Conservation (phyloP, 306 rosid genomes). For the Urtica urens region DNA sequence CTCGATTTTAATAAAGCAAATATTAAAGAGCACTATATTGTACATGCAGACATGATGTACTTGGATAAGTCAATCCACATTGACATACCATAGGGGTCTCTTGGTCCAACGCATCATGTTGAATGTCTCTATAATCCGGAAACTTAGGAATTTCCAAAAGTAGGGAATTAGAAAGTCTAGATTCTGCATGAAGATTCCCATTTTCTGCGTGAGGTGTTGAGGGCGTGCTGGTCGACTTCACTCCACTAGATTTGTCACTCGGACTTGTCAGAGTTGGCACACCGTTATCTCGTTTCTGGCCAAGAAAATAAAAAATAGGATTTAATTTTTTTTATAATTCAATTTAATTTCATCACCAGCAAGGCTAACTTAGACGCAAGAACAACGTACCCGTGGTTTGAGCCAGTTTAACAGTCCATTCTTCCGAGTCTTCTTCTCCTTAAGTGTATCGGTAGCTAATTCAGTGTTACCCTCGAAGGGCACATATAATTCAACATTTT, state of each 20-base stretch:
- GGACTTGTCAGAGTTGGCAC: conserved; percentile 41
- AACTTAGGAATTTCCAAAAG: conserved; percentile 69
- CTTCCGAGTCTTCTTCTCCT: conserved; percentile 82
- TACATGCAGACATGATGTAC: not conserved
- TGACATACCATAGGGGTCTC: conserved; percentile 76
- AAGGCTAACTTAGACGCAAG: not conserved
- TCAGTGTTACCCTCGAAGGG: conserved; percentile 60
- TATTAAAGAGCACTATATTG: not conserved
- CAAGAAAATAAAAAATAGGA: conserved; percentile 13
- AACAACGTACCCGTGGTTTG: conserved; percentile 66
- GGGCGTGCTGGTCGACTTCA: conserved; percentile 71
- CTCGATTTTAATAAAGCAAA: not conserved
- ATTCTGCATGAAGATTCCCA: conserved; percentile 43
- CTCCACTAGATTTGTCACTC: conserved; percentile 89
- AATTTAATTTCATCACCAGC: too few species aligned
- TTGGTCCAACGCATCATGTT: conserved; percentile 57
- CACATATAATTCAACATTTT: conserved; percentile 63
- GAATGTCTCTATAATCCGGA: conserved; percentile 49
- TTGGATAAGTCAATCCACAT: not conserved
- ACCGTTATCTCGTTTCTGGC: conserved; percentile 88
- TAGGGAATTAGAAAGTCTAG: conserved; percentile 60
- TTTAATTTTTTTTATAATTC: too few species aligned
- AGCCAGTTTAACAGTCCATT: conserved; percentile 94
- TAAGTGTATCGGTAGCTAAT: conserved; percentile 39
- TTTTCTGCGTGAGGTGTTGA: conserved; percentile 88